Evolutionary conservation across 305 asterid species (phyloP).

Genomic region (Solanum hybrid): DNA sequence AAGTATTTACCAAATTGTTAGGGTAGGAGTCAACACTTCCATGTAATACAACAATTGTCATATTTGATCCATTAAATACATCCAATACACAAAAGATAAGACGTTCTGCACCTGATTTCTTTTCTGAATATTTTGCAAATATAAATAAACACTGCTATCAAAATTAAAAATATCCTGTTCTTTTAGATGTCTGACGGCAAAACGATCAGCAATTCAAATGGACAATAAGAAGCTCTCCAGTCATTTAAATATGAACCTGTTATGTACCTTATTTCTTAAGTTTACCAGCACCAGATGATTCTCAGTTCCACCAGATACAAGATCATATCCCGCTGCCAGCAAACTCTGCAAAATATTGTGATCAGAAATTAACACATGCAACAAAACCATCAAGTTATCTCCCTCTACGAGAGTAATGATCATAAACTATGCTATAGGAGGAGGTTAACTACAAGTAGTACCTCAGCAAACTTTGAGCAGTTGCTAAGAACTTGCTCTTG

Average conservation of each 20-base stretch:
- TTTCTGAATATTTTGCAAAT: background rate
- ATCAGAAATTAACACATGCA: background rate
- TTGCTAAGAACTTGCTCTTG: constrained; percentile 86
- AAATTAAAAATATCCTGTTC: background rate
- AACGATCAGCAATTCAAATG: background rate
- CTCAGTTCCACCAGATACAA: constrained; percentile 96
- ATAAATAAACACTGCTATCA: background rate
- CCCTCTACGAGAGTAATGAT: background rate
- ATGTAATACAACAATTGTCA: background rate
- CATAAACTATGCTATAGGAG: background rate
- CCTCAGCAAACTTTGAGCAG: constrained; percentile 87
- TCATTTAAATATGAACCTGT: constrained; percentile 8
- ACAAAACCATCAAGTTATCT: background rate
- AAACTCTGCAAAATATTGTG: constrained; percentile 41
- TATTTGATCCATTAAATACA: background rate
- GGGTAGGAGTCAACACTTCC: background rate
- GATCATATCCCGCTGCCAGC: constrained; percentile 55
- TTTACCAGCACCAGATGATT: constrained; percentile 92
- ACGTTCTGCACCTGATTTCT: background rate
- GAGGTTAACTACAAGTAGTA: constrained; percentile 15
- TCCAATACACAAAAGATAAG: background rate
- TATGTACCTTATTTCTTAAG: constrained; percentile 56
- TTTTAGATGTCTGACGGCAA: background rate
- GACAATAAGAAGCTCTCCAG: background rate
- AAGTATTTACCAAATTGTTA: background rate